Conservation (phyloP, 2,329 filamentous ascomycete species). For the Colletotrichum sublineola region DNA sequence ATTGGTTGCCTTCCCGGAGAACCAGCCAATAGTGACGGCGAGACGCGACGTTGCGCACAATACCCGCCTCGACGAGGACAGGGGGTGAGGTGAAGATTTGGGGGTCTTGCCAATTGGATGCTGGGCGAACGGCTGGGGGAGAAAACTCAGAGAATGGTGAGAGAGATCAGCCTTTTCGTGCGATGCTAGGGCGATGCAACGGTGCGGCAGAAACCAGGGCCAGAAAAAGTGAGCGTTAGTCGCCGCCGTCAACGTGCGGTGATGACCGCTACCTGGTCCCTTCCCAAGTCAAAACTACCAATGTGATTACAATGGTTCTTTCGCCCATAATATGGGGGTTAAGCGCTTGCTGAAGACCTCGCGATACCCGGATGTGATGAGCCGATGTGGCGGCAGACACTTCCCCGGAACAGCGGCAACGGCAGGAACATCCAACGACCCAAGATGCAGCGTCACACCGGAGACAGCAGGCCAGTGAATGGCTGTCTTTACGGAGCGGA, state of each 20-base stretch:
- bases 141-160: background rate
- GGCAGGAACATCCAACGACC: slow-evolving; percentile 19
- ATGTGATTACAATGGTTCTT: slow-evolving; percentile 20
- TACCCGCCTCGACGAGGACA: slow-evolving; percentile 37
- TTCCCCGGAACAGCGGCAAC: slow-evolving; percentile 2
- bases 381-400: slow-evolving; percentile 10
- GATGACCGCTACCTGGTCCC: background rate
- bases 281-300: background rate
- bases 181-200: slow-evolving; percentile 38
- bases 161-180: slow-evolving; percentile 33
- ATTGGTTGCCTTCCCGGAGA: slow-evolving; percentile 29
- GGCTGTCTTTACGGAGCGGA: slow-evolving; percentile 1
- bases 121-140: slow-evolving; percentile 20
- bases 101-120: background rate
- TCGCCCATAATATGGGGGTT: background rate
- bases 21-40: slow-evolving; percentile 31
- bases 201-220: slow-evolving; percentile 3
- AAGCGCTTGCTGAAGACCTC: slow-evolving; percentile 27
- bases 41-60: slow-evolving; percentile 37
- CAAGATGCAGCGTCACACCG: background rate
- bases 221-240: background rate
- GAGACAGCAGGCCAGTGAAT: background rate
- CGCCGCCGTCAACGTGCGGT: background rate
- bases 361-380: slow-evolving; percentile 27
- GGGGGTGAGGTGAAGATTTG: slow-evolving; percentile 8